Base-by-base conservation (phyloP, 306 rosid species). In the Coriaria nepalensis region DNA sequence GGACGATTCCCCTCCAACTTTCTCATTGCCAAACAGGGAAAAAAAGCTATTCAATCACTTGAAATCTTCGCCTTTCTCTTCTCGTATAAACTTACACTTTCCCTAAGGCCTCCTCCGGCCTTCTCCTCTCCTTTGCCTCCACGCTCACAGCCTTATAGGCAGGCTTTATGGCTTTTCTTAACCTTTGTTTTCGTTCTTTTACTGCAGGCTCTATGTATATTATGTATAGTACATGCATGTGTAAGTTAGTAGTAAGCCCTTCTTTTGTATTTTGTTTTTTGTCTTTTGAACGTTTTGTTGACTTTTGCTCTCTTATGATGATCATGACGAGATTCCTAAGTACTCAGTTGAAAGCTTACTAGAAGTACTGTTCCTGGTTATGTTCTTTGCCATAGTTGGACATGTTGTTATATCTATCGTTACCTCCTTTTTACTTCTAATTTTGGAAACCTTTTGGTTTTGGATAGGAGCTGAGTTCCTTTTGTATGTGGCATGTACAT, bases 351-450 rank as follows among this genome's bases (percentile, higher is more conserved):
- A 51, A 59, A 62, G 65, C 72, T 57, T 45, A 52, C 45, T 60
- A 43, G 33, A 40, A 50, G 48, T 60, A 49, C 60, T 47, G 56
- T 61, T 50, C 55, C 37, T 76, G 64, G 90, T 68, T 72, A 44
- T 51, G 72, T 69, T 67, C 66, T 13, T 79, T 83, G 34, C 56
- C 94, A 61, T 65, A 71, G 77, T 74, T 72, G 77, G 70, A 52
- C 57, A 69, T 73, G 71, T 62, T 70, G 76, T 66, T 72, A 58
- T 61, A 59, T 50, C 61, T 35, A 49, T 69, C 44, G 67, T 53
- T 59, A 37, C 53, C 51, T 45, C 41, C 51, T n/a, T 47, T 67
- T 77, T 57, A 34, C 56, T 45, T 62, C 77, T 56, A 50, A 51
- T 45, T 69, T 33, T 40, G 77, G 86, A 68, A 72, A 50, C 29